Percentiles rank a stretch among this genome's conserved stretches.
Conservation (phyloP, 345 rosid genomes). For the Aegle marmelos region DNA sequence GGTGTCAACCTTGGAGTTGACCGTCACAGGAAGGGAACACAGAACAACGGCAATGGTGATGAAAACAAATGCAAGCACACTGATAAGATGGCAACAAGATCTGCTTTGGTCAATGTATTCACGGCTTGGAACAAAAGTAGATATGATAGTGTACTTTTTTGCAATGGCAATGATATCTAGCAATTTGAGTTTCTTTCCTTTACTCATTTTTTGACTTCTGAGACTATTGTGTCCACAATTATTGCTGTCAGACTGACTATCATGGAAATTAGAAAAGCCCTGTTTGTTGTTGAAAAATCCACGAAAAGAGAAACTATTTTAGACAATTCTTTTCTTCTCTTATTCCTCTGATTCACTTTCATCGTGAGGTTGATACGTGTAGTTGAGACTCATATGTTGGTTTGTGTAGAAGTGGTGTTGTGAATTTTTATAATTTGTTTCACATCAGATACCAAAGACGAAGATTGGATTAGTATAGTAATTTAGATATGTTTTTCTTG, state of each 20-base stretch:
- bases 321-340: neutral
- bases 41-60: neutral
- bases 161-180: neutral
- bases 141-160: neutral
- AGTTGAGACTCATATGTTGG: neutral
- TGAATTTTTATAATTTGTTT: neutral
- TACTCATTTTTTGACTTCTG: neutral
- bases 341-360: neutral
- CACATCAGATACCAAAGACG: neutral
- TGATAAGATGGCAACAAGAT: neutral
- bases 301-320: neutral
- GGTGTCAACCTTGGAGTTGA: neutral
- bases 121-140: neutral
- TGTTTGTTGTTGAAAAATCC: neutral
- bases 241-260: neutral
- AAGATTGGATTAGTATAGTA: neutral
- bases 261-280: neutral
- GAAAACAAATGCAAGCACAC: neutral
- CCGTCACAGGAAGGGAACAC: neutral
- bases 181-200: neutral
- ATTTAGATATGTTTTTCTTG: neutral
- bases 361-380: neutral
- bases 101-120: neutral
- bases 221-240: neutral
- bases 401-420: neutral